Evolutionary conservation across 768 basidiomycete genomes (phyloP).

Genomic region (Terana coerulea): DNA sequence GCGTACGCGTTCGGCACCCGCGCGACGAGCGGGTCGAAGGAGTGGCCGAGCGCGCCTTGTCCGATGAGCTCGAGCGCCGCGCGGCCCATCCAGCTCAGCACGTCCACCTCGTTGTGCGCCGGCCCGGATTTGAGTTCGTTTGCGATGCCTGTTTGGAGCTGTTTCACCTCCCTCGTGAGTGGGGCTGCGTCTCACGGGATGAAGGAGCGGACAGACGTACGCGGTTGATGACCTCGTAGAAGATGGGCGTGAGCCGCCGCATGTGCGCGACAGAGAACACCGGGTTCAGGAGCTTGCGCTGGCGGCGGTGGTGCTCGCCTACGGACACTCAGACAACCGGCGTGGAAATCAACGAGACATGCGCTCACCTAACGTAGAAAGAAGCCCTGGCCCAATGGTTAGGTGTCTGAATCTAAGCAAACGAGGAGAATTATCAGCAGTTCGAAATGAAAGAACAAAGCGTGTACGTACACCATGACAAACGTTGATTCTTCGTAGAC

Average conservation of each 20-base stretch:
- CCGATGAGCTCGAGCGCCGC: conserved; percentile 20
- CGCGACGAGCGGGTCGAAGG: conserved; percentile 15
- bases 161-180: background rate
- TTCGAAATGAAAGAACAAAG: background rate
- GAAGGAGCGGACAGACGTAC: background rate
- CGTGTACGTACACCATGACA: conserved; percentile 37
- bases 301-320: conserved; percentile 25
- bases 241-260: conserved; percentile 23
- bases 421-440: background rate
- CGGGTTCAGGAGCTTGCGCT: conserved; percentile 28
- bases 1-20: conserved; percentile 10
- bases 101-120: conserved; percentile 10
- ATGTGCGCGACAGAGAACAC: conserved; percentile 28
- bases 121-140: background rate
- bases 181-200: too few species aligned
- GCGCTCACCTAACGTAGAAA: conserved; percentile 14
- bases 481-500: conserved; percentile 43
- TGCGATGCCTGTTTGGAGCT: conserved; percentile 1
- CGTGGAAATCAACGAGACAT: background rate
- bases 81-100: conserved; percentile 16
- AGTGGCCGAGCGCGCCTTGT: conserved; percentile 21
- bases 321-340: background rate
- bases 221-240: conserved; percentile 15
- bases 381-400: conserved; percentile 19
- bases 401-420: conserved; percentile 10